phyloP scores from a whole-genome alignment of 495 filamentous ascomycete species.

The Pseudomonodictys pantanalensis region DNA sequence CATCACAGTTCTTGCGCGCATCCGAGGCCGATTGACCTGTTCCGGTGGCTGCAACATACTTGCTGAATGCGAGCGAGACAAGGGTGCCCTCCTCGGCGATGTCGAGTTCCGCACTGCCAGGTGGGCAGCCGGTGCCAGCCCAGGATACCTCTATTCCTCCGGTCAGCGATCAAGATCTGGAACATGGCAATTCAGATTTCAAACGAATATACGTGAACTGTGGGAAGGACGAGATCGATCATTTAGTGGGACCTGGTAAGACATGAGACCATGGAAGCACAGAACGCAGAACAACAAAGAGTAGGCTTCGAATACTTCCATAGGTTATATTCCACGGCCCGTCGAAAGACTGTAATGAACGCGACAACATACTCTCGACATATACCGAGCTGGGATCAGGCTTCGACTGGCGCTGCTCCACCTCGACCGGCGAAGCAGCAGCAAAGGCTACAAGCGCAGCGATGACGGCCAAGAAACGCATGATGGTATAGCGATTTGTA shows the following conservation, averaged over 20 bases:
- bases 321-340: too few species aligned
- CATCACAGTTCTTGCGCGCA: slow-evolving; percentile 22
- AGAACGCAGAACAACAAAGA: too few species aligned
- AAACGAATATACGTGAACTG: neutral
- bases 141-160: slow-evolving; percentile 11
- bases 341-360: too few species aligned
- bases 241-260: neutral
- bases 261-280: neutral
- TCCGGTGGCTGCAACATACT: slow-evolving; percentile 15
- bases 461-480: slow-evolving; percentile 11
- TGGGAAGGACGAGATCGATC: neutral
- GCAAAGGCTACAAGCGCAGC: neutral
- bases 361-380: slow-evolving; percentile 22
- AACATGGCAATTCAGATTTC: too few species aligned
- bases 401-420: neutral
- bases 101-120: slow-evolving; percentile 5
- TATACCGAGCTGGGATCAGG: slow-evolving; percentile 15
- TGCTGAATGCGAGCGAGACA: slow-evolving; percentile 17
- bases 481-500: neutral
- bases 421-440: neutral
- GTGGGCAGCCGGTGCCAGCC: slow-evolving; percentile 19
- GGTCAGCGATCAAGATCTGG: too few species aligned
- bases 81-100: slow-evolving; percentile 10
- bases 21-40: slow-evolving; percentile 9
- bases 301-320: too few species aligned